phyloP scores from a whole-genome alignment of 139 green algal species.

The Auxenochlorella protothecoides region DNA sequence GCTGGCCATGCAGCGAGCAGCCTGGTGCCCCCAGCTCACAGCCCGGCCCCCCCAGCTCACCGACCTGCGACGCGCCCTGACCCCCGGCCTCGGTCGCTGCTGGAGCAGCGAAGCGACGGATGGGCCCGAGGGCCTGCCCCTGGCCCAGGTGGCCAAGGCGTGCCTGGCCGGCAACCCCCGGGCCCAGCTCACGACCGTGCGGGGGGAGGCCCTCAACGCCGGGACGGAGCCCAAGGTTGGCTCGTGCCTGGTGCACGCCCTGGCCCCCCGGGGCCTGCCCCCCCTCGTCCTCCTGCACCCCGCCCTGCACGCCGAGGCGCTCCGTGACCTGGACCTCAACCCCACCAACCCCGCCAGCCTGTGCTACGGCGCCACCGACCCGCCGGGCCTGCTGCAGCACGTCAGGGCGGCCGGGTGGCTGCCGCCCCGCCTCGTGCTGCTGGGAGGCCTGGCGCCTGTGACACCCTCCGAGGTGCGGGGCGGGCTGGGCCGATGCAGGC shows the following conservation, averaged over 20 bases:
- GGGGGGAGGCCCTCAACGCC: neutral
- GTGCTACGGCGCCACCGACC: conserved; percentile 9
- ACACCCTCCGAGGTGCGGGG: conserved; percentile 3
- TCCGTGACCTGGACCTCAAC: conserved; percentile 1
- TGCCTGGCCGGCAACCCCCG: conserved; percentile 8
- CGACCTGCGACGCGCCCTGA: no score
- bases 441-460: conserved; percentile 7
- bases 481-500: neutral
- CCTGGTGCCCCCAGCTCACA: no score
- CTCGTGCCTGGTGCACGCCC: conserved; percentile 3
- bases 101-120: no score
- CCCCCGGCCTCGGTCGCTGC: no score
- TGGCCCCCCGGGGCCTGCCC: neutral
- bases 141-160: conserved; percentile 10
- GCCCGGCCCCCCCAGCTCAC: no score
- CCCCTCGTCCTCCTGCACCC: conserved; percentile 4
- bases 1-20: no score
- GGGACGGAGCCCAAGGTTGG: conserved; percentile 1
- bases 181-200: conserved; percentile 13
- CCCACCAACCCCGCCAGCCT: conserved; percentile 1
- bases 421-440: conserved; percentile 5
- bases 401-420: conserved; percentile 14
- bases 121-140: neutral
- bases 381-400: conserved; percentile 4
- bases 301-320: neutral